phyloP scores from a whole-genome alignment of 495 filamentous ascomycete genomes.

The Penicillium coprophilum region DNA sequence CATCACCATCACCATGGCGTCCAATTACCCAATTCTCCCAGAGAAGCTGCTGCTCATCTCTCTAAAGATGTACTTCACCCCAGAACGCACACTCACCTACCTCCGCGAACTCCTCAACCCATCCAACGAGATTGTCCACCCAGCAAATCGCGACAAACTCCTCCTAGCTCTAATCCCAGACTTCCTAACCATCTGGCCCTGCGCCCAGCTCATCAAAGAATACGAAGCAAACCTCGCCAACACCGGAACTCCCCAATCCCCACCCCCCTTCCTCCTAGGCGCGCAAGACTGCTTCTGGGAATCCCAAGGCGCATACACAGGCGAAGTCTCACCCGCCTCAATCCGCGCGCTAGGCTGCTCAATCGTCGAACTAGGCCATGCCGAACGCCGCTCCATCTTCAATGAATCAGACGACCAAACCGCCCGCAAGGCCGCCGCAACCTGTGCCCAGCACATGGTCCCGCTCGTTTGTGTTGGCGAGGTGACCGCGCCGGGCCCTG shows the following conservation, averaged over 20 bases:
- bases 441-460: conserved; percentile 63
- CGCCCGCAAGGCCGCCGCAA: conserved; percentile 65
- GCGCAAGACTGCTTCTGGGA: conserved; percentile 74
- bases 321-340: conserved; percentile 68
- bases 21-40: conserved; percentile 49
- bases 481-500: conserved; percentile 43
- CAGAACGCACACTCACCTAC: conserved; percentile 62
- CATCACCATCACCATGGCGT: conserved; percentile 22
- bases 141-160: conserved; percentile 64
- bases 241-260: conserved; percentile 15
- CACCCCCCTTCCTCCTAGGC: conserved; percentile 59
- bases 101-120: conserved; percentile 55
- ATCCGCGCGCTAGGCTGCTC: conserved; percentile 62
- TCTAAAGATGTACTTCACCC: conserved; percentile 82
- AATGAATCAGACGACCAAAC: conserved; percentile 66
- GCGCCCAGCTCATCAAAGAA: conserved; percentile 49
- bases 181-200: conserved; percentile 63
- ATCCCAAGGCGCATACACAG: conserved; percentile 65
- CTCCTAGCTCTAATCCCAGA: conserved; percentile 84
- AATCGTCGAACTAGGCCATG: conserved; percentile 77
- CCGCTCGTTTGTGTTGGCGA: conserved; percentile 84
- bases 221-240: conserved; percentile 35
- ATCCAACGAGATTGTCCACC: conserved; percentile 36
- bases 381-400: conserved; percentile 68
- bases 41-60: conserved; percentile 73